Percentiles rank a stretch among this genome's conserved stretches.
These are phyloP conservation scores for Schoenoplectus tabernaemontani DNA, from an alignment of 202 grass and related monocot species.

Conservation along the genomic window DNA sequence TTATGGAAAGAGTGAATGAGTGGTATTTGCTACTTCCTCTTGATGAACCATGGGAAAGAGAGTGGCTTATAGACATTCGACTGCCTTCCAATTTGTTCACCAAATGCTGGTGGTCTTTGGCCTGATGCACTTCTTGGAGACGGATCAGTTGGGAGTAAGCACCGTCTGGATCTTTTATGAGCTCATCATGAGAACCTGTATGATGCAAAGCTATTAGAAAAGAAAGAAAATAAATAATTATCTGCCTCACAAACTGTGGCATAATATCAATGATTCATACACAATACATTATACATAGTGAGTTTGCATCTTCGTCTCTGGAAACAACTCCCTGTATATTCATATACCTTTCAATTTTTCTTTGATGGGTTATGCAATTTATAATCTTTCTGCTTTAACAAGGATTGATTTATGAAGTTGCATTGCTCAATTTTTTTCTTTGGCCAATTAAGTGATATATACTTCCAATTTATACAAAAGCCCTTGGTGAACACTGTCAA, in stretches of 20 bases:
- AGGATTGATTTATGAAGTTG: background rate
- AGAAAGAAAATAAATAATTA: constrained; percentile 4
- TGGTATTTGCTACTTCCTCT: constrained; percentile 38
- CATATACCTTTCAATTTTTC: background rate
- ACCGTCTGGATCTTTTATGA: constrained; percentile 56
- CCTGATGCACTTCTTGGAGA: constrained; percentile 48
- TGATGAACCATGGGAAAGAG: constrained; percentile 51
- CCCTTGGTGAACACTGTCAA: background rate
- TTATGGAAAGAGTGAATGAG: constrained; percentile 40
- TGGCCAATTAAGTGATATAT: background rate
- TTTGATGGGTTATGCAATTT: background rate
- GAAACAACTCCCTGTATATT: background rate
- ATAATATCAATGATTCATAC: background rate
- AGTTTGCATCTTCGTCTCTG: background rate
- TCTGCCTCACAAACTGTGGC: background rate
- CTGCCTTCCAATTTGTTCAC: constrained; percentile 32
- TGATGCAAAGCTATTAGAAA: constrained; percentile 25
- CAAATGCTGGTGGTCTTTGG: constrained; percentile 22
- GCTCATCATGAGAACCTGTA: constrained; percentile 54
- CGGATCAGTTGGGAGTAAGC: constrained; percentile 84
- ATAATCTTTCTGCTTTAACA: background rate
- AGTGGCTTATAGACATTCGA: constrained; percentile 37
- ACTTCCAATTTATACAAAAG: background rate
- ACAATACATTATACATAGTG: background rate
- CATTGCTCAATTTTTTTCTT: background rate